phyloP scores from a whole-genome alignment of 495 filamentous ascomycete species.

The Annulohypoxylon nitens region DNA sequence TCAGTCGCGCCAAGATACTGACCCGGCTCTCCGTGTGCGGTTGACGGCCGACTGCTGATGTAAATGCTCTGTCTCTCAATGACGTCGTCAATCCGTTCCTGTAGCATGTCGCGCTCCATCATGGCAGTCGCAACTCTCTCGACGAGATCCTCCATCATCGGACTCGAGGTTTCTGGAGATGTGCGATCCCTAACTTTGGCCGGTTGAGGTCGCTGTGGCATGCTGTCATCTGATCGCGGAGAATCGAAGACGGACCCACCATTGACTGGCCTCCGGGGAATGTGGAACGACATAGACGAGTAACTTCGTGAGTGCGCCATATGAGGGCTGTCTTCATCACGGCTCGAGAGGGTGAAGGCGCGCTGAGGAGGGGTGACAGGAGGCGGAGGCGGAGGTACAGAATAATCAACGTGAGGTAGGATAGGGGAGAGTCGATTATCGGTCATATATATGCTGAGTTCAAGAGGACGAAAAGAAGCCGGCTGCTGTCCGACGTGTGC shows the following conservation, averaged over 20 bases:
- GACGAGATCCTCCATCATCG: conserved; percentile 57
- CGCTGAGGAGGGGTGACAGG: conserved; percentile 58
- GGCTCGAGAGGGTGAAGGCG: conserved; percentile 53
- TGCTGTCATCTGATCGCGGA: conserved; percentile 45
- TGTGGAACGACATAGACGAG: conserved; percentile 64
- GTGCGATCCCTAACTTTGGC: conserved; percentile 52
- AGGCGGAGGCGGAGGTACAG: conserved; percentile 33
- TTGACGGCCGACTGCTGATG: conserved; percentile 62
- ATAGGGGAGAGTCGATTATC: conserved; percentile 75
- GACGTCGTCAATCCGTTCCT: conserved; percentile 66
- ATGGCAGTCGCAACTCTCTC: conserved; percentile 67
- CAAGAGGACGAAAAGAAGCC: conserved; percentile 73
- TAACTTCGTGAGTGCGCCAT: conserved; percentile 60
- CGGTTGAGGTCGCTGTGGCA: conserved; percentile 43
- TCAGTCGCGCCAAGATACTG: conserved; percentile 11
- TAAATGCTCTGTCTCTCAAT: conserved; percentile 67
- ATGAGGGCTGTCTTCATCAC: conserved; percentile 53
- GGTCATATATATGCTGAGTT: conserved; percentile 79
- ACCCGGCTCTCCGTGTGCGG: conserved; percentile 52
- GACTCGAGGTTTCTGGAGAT: conserved; percentile 46
- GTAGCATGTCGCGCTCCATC: conserved; percentile 64
- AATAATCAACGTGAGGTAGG: conserved; percentile 63
- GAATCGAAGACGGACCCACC: conserved; percentile 51
- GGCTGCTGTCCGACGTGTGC: conserved; percentile 50
- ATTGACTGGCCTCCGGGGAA: conserved; percentile 61